phyloP scores from a whole-genome alignment of 805 yeast species.

The Candida gorgasii region DNA sequence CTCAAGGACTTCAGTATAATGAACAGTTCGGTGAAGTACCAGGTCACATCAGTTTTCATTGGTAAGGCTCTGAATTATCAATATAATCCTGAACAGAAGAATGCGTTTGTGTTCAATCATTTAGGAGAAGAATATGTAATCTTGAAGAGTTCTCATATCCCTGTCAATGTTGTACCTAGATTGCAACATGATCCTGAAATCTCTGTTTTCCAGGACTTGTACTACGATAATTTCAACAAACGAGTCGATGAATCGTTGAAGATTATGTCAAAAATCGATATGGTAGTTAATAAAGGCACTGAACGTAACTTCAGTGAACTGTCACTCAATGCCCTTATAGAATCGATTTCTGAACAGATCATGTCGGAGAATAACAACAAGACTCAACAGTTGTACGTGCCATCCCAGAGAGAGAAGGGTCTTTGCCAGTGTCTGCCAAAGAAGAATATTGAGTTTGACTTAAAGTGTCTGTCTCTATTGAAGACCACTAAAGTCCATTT shows the following conservation, averaged over 20 bases:
- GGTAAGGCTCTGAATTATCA: conserved; percentile 38
- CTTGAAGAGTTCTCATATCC: conserved; percentile 26
- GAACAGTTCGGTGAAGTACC: conserved; percentile 31
- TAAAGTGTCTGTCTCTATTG: background rate
- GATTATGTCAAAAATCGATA: conserved; percentile 1
- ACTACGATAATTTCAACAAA: conserved; percentile 25
- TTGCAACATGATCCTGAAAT: conserved; percentile 8
- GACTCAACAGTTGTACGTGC: conserved; percentile 23
- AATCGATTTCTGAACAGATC: conserved; percentile 8
- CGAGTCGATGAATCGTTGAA: conserved; percentile 28
- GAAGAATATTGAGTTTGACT: background rate
- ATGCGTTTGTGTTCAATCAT: conserved; percentile 30
- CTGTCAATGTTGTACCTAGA: conserved; percentile 9
- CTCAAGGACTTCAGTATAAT: conserved; percentile 29
- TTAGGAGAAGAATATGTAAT: conserved; percentile 43
- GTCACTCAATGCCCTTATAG: conserved; percentile 3
- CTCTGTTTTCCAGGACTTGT: conserved; percentile 21
- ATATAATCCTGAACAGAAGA: conserved; percentile 17
- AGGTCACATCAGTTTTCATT: conserved; percentile 37
- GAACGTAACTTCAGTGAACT: background rate
- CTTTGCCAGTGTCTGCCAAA: background rate
- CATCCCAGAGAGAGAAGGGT: conserved; percentile 8
- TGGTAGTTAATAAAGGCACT: background rate
- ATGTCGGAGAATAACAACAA: conserved; percentile 13
- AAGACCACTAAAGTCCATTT: background rate